These are phyloP conservation scores for Paraphaeosphaeria minitans DNA, from an alignment of 2,329 filamentous ascomycete species.

Conservation along the genomic window DNA sequence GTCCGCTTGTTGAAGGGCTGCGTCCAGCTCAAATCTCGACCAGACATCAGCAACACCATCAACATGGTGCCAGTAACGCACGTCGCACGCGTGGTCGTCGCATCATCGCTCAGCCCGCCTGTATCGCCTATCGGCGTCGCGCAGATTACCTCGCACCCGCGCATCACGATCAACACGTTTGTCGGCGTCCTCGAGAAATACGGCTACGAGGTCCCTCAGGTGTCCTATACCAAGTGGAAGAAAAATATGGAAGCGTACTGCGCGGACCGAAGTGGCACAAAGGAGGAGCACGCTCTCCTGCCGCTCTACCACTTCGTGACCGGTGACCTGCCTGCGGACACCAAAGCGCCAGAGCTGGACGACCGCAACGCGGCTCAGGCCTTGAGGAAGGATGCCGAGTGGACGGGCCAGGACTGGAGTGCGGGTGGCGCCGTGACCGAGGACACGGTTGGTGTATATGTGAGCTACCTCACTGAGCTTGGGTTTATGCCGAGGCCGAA, in stretches of 20 bases:
- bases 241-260: slow-evolving; percentile 71
- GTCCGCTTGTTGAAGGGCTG: slow-evolving; percentile 87
- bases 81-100: slow-evolving; percentile 79
- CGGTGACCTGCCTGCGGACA: slow-evolving; percentile 70
- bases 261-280: slow-evolving; percentile 58
- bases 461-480: slow-evolving; percentile 66
- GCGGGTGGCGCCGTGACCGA: slow-evolving; percentile 61
- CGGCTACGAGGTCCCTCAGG: slow-evolving; percentile 71
- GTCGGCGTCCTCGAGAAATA: slow-evolving; percentile 72
- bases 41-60: slow-evolving; percentile 82
- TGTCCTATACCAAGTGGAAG: slow-evolving; percentile 73
- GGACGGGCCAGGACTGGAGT: slow-evolving; percentile 64
- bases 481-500: slow-evolving; percentile 62
- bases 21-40: slow-evolving; percentile 74
- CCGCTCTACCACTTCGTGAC: slow-evolving; percentile 77
- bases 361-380: slow-evolving; percentile 70
- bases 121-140: slow-evolving; percentile 63
- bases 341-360: slow-evolving; percentile 74
- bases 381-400: slow-evolving; percentile 66
- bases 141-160: slow-evolving; percentile 80
- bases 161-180: slow-evolving; percentile 78
- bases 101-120: slow-evolving; percentile 70
- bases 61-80: slow-evolving; percentile 89
- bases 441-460: slow-evolving; percentile 67
- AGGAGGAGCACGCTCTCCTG: slow-evolving; percentile 70